Evolutionary conservation across 106 monocot genomes (phyloP), one percentile per base, ranked within the genome.

Genomic region (Dioscorea dumetorum): DNA sequence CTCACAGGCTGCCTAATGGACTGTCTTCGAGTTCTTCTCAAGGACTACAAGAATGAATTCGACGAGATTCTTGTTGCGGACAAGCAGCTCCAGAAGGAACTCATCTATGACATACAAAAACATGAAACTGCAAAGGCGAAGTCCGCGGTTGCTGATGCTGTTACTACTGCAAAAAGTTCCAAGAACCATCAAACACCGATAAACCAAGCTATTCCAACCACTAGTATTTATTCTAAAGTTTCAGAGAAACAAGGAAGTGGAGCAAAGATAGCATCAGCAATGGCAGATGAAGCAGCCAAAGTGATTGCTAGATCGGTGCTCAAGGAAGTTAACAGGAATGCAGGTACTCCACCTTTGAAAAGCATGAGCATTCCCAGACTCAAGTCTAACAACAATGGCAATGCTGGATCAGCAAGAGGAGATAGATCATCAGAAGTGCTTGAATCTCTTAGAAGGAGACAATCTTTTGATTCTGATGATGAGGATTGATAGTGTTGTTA

Each of bases 31-130:
- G 61, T 72, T 22, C 84, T 99, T 12, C 86, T 99, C 22, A 92
- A 91, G 76, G 97, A 92, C 73, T 90, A 90, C 78, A 92, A 85
- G 82, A 87, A 77, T 16, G 97, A 99, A 76, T 81, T 99, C 12
- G 97, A 99, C 19, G 97, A 99, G 51, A 99, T 99, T 34, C 63
- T 92, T 5, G 89, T 99, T 16, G 87, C 89, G 15, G 97, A 99
- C 71, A 89, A 85, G 72, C 97, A 99, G 71, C 89, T 99, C 21
- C 97, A 90, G 70, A 89, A 87, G 57, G 97, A 99, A 74, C 87
- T 99, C 22, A 78, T 87, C 41, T 99, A 99, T 61, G 97, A 99
- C 70, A 92, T 99, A 74, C 77, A 90, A 57, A 92, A 88, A 73
- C 74, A 87, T 33, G 97, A 99, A 20, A 72, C 75, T 49, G 85